Percentiles rank a stretch among this genome's conserved stretches.
phyloP scores from a whole-genome alignment of 495 filamentous ascomycete species.

The Xylaria grammica region DNA sequence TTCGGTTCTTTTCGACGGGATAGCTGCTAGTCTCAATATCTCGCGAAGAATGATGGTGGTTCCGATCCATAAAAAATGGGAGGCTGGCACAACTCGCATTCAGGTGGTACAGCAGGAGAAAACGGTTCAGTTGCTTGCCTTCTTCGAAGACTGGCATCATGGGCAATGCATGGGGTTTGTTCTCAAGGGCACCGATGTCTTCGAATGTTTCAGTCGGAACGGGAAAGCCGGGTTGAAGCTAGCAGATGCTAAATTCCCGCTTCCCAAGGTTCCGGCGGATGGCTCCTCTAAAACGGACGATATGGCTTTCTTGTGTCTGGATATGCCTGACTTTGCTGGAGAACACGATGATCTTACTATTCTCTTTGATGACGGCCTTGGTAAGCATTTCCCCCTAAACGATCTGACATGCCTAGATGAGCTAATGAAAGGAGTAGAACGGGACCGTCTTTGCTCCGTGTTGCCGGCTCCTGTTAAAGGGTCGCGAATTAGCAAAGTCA shows the following conservation, averaged over 20 bases:
- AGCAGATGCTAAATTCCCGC: constrained; percentile 86
- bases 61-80: constrained; percentile 91
- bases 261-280: constrained; percentile 68
- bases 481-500: constrained; percentile 39
- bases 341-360: constrained; percentile 91
- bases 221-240: constrained; percentile 73
- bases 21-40: constrained; percentile 76
- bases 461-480: constrained; percentile 56
- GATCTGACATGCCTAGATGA: background rate
- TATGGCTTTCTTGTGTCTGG: constrained; percentile 76
- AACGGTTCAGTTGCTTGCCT: constrained; percentile 75
- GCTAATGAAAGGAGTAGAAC: constrained; percentile 44
- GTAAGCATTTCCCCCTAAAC: constrained; percentile 54
- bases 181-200: constrained; percentile 78
- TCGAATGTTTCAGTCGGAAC: constrained; percentile 70
- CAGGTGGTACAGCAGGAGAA: constrained; percentile 79
- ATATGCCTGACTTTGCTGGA: constrained; percentile 83
- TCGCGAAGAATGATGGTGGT: constrained; percentile 85
- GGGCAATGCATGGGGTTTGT: constrained; percentile 87
- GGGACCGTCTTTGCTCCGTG: constrained; percentile 48
- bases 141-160: constrained; percentile 82
- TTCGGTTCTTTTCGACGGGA: constrained; percentile 72
- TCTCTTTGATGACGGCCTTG: constrained; percentile 75
- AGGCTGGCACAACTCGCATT: constrained; percentile 72
- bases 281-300: constrained; percentile 46